Conservation (phyloP, 495 filamentous ascomycete genomes). For the Penicillium paradoxum region DNA sequence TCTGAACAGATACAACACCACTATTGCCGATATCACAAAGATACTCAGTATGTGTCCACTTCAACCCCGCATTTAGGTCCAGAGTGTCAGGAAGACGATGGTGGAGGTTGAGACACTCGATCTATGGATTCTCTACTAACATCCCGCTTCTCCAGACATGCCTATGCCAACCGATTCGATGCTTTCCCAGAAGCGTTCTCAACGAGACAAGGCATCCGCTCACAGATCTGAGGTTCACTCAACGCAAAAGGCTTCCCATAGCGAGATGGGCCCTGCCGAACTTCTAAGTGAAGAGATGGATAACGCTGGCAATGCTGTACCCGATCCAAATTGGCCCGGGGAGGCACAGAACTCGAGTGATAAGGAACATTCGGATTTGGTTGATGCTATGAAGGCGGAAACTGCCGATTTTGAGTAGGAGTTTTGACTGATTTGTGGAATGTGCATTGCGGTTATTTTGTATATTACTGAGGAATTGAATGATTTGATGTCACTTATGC, state of each 20-base stretch:
- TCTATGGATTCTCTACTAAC: not conserved
- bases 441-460: not conserved
- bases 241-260: constrained; percentile 2
- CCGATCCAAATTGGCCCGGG: constrained; percentile 26
- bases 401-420: constrained; percentile 30
- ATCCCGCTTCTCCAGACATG: not conserved
- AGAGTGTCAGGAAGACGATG: not conserved
- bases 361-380: constrained; percentile 26
- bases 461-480: not conserved
- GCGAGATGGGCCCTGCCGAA: constrained; percentile 25
- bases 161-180: not conserved
- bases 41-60: not conserved
- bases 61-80: not conserved
- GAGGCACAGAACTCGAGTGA: constrained; percentile 12
- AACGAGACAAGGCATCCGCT: not conserved
- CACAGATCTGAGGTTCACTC: not conserved
- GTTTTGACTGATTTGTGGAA: not conserved
- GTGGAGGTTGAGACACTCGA: not conserved
- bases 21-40: not conserved
- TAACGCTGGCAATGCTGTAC: constrained; percentile 30
- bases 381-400: constrained; percentile 27
- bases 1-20: not conserved
- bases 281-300: constrained; percentile 27
- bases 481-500: not conserved
- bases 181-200: not conserved